These are phyloP conservation scores for Neurospora tetrasperma DNA, from an alignment of 495 filamentous ascomycete genomes.

Conservation along the genomic window DNA sequence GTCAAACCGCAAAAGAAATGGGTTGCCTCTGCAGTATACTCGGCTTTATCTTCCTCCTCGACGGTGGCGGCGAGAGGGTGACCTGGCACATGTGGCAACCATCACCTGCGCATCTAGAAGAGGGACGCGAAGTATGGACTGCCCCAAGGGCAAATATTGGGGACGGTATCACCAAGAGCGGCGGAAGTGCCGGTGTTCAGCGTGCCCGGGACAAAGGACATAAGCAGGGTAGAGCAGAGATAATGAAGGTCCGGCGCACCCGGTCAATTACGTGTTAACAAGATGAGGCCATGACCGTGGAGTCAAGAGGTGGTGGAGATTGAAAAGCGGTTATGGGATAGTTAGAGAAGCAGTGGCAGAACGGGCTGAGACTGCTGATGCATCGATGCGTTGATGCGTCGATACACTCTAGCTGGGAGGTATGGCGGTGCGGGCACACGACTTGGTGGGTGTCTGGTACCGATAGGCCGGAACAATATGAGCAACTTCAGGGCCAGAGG, in stretches of 20 bases:
- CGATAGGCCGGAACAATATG: background rate
- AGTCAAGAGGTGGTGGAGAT: background rate
- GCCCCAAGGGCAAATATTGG: background rate
- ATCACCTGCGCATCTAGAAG: background rate
- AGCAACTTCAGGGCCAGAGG: background rate
- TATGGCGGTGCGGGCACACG: background rate
- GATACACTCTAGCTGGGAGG: background rate
- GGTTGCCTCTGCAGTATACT: background rate
- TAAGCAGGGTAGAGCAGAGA: background rate
- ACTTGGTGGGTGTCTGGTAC: background rate
- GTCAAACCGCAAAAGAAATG: background rate
- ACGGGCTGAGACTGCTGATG: background rate
- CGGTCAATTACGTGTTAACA: background rate
- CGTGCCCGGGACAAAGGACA: background rate
- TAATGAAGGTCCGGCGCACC: background rate
- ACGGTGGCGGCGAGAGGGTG: background rate
- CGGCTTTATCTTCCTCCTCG: background rate
- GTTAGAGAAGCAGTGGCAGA: background rate
- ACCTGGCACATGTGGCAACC: background rate
- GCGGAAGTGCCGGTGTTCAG: background rate
- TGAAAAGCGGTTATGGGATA: background rate
- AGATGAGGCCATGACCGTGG: background rate
- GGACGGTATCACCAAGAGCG: background rate
- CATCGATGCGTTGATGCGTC: background rate
- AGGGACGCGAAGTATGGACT: background rate